These are phyloP conservation scores for Hypoxylon sp. DNA, from an alignment of 2,329 filamentous ascomycete genomes.

Conservation along the genomic window DNA sequence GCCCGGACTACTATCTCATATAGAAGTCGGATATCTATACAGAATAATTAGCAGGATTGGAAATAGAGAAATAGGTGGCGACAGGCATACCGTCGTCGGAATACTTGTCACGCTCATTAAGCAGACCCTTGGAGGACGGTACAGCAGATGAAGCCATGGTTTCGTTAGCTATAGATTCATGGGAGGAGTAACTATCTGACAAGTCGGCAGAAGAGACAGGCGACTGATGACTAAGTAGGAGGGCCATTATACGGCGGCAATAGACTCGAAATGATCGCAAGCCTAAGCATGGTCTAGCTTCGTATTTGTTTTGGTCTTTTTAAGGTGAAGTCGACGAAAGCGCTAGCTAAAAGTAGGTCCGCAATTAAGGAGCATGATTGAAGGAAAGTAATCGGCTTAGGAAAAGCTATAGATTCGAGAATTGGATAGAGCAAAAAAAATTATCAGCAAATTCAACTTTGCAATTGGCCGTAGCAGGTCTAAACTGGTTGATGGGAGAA, in stretches of 20 bases:
- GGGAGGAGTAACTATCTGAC: constrained; percentile 41
- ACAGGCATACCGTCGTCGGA: constrained; percentile 48
- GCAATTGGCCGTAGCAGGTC: not conserved
- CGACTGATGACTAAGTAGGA: constrained; percentile 41
- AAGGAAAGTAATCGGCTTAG: constrained; percentile 24
- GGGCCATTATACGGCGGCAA: constrained; percentile 41
- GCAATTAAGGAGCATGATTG: constrained; percentile 39
- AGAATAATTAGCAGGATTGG: constrained; percentile 28
- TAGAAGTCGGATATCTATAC: constrained; percentile 79
- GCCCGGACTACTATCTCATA: constrained; percentile 82
- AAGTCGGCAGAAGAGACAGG: constrained; percentile 42
- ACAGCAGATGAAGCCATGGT: constrained; percentile 38
- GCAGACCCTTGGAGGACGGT: constrained; percentile 16
- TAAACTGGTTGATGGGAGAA: constrained; percentile 6
- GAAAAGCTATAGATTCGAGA: not conserved
- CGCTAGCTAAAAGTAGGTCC: constrained; percentile 45
- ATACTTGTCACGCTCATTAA: constrained; percentile 47
- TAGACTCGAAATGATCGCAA: constrained; percentile 32
- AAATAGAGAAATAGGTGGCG: not conserved
- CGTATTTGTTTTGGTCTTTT: constrained; percentile 14
- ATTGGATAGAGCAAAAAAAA: not conserved
- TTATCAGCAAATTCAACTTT: constrained; percentile 1
- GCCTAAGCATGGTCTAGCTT: constrained; percentile 42
- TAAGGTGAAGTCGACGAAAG: constrained; percentile 33
- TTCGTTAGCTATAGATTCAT: constrained; percentile 35